phyloP scores from a whole-genome alignment of 106 monocot species.

The Agapanthus africanus region DNA sequence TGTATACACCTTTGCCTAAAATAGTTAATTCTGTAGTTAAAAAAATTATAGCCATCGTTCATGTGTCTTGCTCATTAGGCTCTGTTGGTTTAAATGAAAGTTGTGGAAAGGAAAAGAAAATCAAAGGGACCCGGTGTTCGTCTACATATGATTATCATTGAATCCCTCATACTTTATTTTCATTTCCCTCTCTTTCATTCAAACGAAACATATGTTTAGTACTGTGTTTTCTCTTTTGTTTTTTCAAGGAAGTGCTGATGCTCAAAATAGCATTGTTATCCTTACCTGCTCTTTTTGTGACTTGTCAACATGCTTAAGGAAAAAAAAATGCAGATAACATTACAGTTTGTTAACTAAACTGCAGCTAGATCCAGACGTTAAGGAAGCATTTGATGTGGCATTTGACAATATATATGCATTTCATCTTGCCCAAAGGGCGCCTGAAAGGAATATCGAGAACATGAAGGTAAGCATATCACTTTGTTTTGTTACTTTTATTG shows the following conservation, averaged over 20 bases:
- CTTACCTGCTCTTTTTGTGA: not conserved
- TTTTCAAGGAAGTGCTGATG: too few relatives aligned
- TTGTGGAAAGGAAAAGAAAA: too few relatives aligned
- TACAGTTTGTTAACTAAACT: not conserved
- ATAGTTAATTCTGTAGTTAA: too few relatives aligned
- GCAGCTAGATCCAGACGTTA: slow-evolving; percentile 85
- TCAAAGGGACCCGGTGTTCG: too few relatives aligned
- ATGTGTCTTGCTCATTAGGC: too few relatives aligned
- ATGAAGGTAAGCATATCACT: slow-evolving; percentile 53
- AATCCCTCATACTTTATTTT: not conserved
- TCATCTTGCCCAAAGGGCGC: slow-evolving; percentile 67
- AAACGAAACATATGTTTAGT: too few relatives aligned
- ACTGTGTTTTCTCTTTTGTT: too few relatives aligned
- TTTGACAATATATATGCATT: slow-evolving; percentile 97
- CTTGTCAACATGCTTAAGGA: not conserved
- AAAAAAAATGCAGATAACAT: not conserved
- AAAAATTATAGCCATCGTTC: too few relatives aligned
- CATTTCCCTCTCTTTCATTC: not conserved
- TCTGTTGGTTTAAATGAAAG: too few relatives aligned
- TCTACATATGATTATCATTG: too few relatives aligned
- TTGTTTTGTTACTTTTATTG: not conserved
- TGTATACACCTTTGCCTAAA: too few relatives aligned
- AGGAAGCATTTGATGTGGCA: slow-evolving; percentile 92
- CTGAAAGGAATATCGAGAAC: slow-evolving; percentile 69
- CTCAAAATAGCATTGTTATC: not conserved